Conservation (phyloP, 441 rosid species). For the Capsella rubella region DNA sequence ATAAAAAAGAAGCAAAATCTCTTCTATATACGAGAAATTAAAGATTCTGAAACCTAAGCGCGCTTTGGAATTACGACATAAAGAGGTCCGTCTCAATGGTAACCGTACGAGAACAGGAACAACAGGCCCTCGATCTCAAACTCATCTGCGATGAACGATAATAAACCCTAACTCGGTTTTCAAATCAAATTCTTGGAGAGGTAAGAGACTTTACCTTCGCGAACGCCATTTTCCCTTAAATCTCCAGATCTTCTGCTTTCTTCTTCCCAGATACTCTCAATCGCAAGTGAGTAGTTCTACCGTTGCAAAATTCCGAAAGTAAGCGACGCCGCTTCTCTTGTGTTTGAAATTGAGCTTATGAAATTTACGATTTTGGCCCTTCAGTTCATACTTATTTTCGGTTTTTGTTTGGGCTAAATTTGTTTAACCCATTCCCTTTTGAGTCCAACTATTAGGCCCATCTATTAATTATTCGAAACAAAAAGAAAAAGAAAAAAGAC, state of each 20-base stretch:
- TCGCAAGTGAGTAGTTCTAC: conserved; percentile 7
- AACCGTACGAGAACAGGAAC: neutral
- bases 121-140: conserved; percentile 12
- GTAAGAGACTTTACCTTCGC: conserved; percentile 36
- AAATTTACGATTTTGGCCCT: conserved; percentile 28
- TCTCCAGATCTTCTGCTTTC: conserved; percentile 35
- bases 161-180: conserved; percentile 1
- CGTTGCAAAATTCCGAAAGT: conserved; percentile 28
- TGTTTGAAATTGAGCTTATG: conserved; percentile 25
- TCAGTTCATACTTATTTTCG: neutral
- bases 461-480: neutral
- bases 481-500: neutral
- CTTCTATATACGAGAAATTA: neutral
- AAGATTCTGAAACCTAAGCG: conserved; percentile 24
- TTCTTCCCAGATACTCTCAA: conserved; percentile 22
- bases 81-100: no score
- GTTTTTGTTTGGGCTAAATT: conserved; percentile 6
- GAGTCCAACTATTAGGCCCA: conserved; percentile 12
- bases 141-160: conserved; percentile 6
- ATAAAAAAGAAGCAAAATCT: conserved; percentile 1
- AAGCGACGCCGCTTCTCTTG: conserved; percentile 25
- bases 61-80: no score
- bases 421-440: neutral
- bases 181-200: neutral
- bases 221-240: conserved; percentile 43